Evolutionary conservation across 371 early-diverging fungal species (phyloP), one percentile per base, ranked within the genome.

Genomic region (Mucor plumbeus): DNA sequence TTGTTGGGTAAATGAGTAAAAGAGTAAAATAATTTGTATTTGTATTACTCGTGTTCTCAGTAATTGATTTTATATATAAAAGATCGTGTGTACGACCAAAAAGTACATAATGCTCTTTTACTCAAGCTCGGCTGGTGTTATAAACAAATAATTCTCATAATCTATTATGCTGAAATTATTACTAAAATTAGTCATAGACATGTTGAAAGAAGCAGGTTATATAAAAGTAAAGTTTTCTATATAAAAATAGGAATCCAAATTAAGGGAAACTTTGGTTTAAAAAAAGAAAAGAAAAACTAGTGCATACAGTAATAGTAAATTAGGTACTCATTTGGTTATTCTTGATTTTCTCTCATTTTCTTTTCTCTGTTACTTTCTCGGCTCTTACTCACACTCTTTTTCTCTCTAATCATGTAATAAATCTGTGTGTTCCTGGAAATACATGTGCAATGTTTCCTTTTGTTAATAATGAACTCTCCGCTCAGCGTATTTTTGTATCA

Each of bases 381-480:
- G n/a, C n/a, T n/a, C n/a, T n/a, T n/a, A n/a, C n/a, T n/a, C n/a
- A n/a, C n/a, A n/a, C n/a, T n/a, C n/a, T n/a, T 13, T 53, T 4
- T 21, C 53, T 14, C 53, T 21, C 47, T 7, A 36, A 35, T 48
- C 48, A 61, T 38, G 61, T 47, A 48, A 61, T 47, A 19, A 33
- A 33, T 13, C 40, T 38, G 62, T 63, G 67, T 67, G 67, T 67
- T 55, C 67, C 67, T 67, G 62, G 62, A 61, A 67, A 67, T 44
- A 44, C 67, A 67, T 67, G 67, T 67, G 67, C 33, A 21, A 36
- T 15, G 34, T 67, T 67, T 61, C 67, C 67, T 61, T 67, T 67
- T 67, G 17, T 13, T 40, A 5, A n/a, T 14, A 9, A 5, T 33
- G 10, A 31, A 14, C 55, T 55, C 63, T 63, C 63, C 62, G 47